Percentiles rank a stretch among this genome's conserved stretches.
phyloP scores from a whole-genome alignment of 257 asterid species.

The Paraleonurus japonicus region DNA sequence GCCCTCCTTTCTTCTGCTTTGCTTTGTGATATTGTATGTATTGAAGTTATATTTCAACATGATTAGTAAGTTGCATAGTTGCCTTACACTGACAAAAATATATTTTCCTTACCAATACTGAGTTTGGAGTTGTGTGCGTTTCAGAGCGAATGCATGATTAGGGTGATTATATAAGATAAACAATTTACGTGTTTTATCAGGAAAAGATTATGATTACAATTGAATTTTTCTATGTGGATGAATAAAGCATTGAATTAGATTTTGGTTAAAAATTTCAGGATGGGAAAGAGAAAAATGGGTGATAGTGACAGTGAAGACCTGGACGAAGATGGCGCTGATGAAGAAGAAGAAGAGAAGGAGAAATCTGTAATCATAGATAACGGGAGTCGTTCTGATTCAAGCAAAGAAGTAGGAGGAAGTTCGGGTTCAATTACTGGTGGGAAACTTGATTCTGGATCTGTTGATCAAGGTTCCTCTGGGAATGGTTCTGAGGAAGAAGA shows the following conservation, averaged over 20 bases:
- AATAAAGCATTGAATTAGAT: background rate
- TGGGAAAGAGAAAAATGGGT: conserved; percentile 67
- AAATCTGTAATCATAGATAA: conserved; percentile 57
- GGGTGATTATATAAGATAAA: background rate
- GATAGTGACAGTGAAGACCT: conserved; percentile 73
- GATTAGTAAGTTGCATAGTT: background rate
- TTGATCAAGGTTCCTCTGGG: conserved; percentile 39
- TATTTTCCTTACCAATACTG: background rate
- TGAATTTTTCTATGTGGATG: background rate
- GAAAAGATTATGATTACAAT: background rate
- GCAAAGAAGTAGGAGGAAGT: conserved; percentile 56
- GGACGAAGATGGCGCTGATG: conserved; percentile 30
- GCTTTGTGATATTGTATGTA: background rate
- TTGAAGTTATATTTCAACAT: background rate
- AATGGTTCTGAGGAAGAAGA: conserved; percentile 62
- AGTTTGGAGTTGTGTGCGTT: background rate
- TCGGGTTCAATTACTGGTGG: conserved; percentile 47
- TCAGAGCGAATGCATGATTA: background rate
- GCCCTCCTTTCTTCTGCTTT: background rate
- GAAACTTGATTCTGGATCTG: conserved; percentile 35
- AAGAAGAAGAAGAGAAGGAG: conserved; percentile 49
- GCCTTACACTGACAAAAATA: background rate
- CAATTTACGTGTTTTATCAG: background rate
- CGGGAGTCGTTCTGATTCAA: conserved; percentile 56
- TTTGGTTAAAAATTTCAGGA: conserved; percentile 41